Evolutionary conservation across 192 early-diverging fungal genomes (phyloP), one percentile per base, ranked within the genome.

Genomic region (Dissophora globulifera): DNA sequence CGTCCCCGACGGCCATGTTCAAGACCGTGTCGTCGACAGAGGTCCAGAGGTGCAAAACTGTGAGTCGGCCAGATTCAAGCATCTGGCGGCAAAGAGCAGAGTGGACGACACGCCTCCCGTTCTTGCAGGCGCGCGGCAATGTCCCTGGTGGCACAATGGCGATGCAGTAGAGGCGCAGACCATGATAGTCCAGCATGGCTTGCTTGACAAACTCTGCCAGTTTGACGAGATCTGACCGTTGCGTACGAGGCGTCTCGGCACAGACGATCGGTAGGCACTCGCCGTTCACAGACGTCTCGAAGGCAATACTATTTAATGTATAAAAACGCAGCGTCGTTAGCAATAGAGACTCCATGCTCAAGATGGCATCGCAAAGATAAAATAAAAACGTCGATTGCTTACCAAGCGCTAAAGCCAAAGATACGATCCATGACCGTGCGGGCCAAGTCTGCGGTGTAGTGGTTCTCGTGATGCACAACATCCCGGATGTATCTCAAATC

Each of bases 261-360:
- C 89, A 79, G 25, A 93, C 62, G 7, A 95, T 84, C 16, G 92
- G 90, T 30, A 95, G 79, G 58, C 85, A 79, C 46, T 93, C 85
- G 41, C 84, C 84, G 57, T 92, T 90, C 15, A 87, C 65, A 20
- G 62, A 70, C 29, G 88, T 72, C 30, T 91, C 86, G 53, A 93
- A 93, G 6, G 80, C 79, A 7, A 83, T 78, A 54, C 86, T 87
- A 67, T 20, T 12, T 16, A 10, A 42, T 20, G 15, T 29, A 27
- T 32, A 5, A 23, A 42, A 10, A 25, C 25, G 25, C 29, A 30
- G n/a, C 11, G 8, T 27, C n/a, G n/a, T n/a, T n/a, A n/a, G n/a
- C n/a, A n/a, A n/a, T n/a, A n/a, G n/a, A n/a, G n/a, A n/a, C n/a
- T n/a, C n/a, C n/a, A n/a, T n/a, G n/a, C n/a, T n/a, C n/a, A n/a